phyloP scores from a whole-genome alignment of 2,329 filamentous ascomycete genomes.

The Microdochium paspali region DNA sequence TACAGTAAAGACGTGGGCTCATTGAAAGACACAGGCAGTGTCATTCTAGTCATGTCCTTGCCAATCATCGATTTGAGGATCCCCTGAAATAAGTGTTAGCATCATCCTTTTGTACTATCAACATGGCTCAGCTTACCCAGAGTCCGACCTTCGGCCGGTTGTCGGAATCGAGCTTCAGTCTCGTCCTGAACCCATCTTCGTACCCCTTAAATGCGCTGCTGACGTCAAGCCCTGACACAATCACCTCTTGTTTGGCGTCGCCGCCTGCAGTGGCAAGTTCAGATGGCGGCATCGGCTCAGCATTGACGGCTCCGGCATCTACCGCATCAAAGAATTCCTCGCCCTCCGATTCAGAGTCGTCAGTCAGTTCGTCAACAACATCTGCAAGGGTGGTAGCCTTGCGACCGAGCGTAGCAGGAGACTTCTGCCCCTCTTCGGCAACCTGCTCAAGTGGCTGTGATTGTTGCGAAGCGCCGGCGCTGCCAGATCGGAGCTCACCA shows the following conservation, averaged over 20 bases:
- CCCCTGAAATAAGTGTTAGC: constrained; percentile 44
- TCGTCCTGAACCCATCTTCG: constrained; percentile 74
- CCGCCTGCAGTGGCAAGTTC: constrained; percentile 16
- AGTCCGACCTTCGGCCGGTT: constrained; percentile 89
- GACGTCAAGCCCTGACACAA: constrained; percentile 52
- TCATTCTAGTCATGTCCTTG: constrained; percentile 99
- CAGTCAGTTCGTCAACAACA: constrained; percentile 62
- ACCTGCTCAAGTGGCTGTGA: constrained; percentile 25
- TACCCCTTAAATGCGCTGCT: constrained; percentile 78
- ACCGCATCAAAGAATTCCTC: constrained; percentile 98
- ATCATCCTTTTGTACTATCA: neutral
- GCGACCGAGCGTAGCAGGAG: constrained; percentile 32
- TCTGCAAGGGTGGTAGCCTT: constrained; percentile 61
- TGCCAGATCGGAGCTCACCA: constrained; percentile 25
- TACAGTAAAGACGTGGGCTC: constrained; percentile 94
- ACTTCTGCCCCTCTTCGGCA: constrained; percentile 22
- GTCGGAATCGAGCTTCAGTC: constrained; percentile 82
- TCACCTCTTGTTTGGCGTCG: constrained; percentile 34
- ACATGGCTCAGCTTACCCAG: constrained; percentile 59
- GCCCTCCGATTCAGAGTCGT: constrained; percentile 70
- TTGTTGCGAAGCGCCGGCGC: constrained; percentile 15
- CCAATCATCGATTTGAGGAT: constrained; percentile 99
- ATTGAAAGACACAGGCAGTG: constrained; percentile 94
- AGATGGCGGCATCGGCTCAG: constrained; percentile 54
- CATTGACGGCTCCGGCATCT: constrained; percentile 82